phyloP scores from a whole-genome alignment of 176 grass and related monocot genomes.

The bread wheat (Triticum aestivum) region DNA sequence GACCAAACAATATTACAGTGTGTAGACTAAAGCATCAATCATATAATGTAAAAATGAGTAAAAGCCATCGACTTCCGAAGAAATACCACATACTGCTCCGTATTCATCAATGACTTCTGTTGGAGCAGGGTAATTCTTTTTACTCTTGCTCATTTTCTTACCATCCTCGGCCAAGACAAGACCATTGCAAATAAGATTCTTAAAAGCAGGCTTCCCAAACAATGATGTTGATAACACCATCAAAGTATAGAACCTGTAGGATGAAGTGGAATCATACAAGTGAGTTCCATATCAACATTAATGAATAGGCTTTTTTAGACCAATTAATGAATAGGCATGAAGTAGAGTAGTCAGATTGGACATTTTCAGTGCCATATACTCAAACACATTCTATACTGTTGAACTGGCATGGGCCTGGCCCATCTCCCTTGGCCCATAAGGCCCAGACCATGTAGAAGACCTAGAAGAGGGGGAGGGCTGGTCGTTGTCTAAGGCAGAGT shows the following conservation, averaged over 20 bases:
- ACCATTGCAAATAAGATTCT: constrained; percentile 97
- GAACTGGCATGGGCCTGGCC: too few relatives aligned
- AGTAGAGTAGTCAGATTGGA: neutral
- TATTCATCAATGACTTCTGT: constrained; percentile 76
- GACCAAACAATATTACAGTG: neutral
- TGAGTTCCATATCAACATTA: neutral
- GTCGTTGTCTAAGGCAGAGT: too few relatives aligned
- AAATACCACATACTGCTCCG: constrained; percentile 74
- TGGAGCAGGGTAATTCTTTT: constrained; percentile 91
- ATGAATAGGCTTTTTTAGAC: neutral
- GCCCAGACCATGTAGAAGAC: too few relatives aligned
- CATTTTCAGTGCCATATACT: too few relatives aligned
- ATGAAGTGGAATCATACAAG: neutral
- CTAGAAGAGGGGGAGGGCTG: too few relatives aligned
- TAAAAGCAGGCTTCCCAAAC: constrained; percentile 98
- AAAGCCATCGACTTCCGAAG: constrained; percentile 22
- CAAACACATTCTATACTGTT: too few relatives aligned
- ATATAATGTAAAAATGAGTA: neutral
- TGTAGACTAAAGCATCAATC: neutral
- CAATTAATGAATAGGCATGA: constrained; percentile 5
- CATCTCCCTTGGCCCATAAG: too few relatives aligned
- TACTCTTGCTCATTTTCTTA: constrained; percentile 99
- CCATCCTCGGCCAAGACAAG: constrained; percentile 97
- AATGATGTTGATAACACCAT: constrained; percentile 95
- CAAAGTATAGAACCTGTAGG: constrained; percentile 92